A percentile compares a stretch with the other conserved stretches of the same genome.
Conservation (phyloP, 2,329 filamentous ascomycete species). For the Alternaria solani region DNA sequence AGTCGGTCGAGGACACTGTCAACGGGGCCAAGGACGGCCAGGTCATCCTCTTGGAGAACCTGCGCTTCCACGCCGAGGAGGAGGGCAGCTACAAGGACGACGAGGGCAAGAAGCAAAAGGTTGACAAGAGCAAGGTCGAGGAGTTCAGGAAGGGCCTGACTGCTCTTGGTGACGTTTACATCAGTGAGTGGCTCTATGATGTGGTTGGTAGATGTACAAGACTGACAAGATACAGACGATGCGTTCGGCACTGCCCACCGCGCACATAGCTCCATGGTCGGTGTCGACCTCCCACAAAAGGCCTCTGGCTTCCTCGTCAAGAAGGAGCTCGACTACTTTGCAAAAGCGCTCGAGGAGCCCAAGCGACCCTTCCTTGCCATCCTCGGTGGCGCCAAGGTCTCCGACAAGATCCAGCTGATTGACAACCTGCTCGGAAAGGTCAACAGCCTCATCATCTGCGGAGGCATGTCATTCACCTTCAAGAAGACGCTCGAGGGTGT, state of each 20-base stretch:
- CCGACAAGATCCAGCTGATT: slow-evolving; percentile 99
- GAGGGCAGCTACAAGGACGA: slow-evolving; percentile 95
- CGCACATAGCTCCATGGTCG: slow-evolving; percentile 99
- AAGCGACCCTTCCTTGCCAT: slow-evolving; percentile 98
- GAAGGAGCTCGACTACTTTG: slow-evolving; percentile 99
- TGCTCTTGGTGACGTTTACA: slow-evolving; percentile 91
- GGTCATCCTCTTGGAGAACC: slow-evolving; percentile 92
- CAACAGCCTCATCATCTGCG: slow-evolving; percentile 94
- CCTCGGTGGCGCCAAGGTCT: slow-evolving; percentile 96
- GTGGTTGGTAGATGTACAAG: slow-evolving; percentile 2
- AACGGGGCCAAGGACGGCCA: slow-evolving; percentile 82
- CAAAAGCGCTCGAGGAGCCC: slow-evolving; percentile 91
- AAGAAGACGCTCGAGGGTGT: slow-evolving; percentile 97
- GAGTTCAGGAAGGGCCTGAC: slow-evolving; percentile 96
- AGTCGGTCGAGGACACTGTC: slow-evolving; percentile 88
- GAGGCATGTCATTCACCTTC: slow-evolving; percentile 99
- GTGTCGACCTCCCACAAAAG: slow-evolving; percentile 93
- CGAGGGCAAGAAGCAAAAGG: slow-evolving; percentile 97
- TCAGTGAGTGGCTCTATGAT: slow-evolving; percentile 70
- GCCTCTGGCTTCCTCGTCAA: slow-evolving; percentile 98
- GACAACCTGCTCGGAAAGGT: slow-evolving; percentile 99
- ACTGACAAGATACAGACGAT: slow-evolving; percentile 70
- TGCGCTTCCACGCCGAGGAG: slow-evolving; percentile 98
- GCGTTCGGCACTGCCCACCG: slow-evolving; percentile 98
- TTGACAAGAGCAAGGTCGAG: slow-evolving; percentile 89